These are phyloP conservation scores for Fusarium scirpi DNA, from an alignment of 2,329 filamentous ascomycete species.

Conservation along the genomic window DNA sequence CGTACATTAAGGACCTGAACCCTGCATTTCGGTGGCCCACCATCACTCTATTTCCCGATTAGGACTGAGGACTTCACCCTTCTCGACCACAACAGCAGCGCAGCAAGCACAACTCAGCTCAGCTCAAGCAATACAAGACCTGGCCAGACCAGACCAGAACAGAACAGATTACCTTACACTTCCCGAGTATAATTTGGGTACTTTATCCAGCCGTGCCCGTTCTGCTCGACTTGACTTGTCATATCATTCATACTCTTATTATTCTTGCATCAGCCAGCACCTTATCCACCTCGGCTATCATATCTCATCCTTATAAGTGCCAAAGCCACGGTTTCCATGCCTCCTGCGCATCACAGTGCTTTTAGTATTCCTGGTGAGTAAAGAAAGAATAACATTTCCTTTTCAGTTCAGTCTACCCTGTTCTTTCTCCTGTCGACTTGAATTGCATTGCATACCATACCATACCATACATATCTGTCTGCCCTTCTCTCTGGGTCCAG, in stretches of 20 bases:
- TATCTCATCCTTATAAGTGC: constrained; percentile 20
- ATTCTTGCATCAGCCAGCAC: not conserved
- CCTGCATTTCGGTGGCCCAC: constrained; percentile 37
- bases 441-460: constrained; percentile 4
- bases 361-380: constrained; percentile 42
- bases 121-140: constrained; percentile 16
- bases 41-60: constrained; percentile 29
- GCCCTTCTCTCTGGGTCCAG: not conserved
- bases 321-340: constrained; percentile 45
- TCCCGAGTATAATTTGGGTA: constrained; percentile 22
- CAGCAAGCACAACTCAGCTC: not conserved
- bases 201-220: constrained; percentile 21
- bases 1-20: constrained; percentile 38
- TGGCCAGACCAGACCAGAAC: not conserved
- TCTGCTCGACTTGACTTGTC: constrained; percentile 4
- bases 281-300: constrained; percentile 12
- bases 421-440: constrained; percentile 12
- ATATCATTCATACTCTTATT: constrained; percentile 1
- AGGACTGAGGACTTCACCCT: constrained; percentile 13
- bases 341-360: constrained; percentile 36
- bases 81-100: constrained; percentile 1
- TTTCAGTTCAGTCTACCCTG: not conserved
- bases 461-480: not conserved
- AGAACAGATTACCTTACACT: not conserved
- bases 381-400: not conserved